phyloP scores from a whole-genome alignment of 176 grass and related monocot species.

The Lolium multiflorum region DNA sequence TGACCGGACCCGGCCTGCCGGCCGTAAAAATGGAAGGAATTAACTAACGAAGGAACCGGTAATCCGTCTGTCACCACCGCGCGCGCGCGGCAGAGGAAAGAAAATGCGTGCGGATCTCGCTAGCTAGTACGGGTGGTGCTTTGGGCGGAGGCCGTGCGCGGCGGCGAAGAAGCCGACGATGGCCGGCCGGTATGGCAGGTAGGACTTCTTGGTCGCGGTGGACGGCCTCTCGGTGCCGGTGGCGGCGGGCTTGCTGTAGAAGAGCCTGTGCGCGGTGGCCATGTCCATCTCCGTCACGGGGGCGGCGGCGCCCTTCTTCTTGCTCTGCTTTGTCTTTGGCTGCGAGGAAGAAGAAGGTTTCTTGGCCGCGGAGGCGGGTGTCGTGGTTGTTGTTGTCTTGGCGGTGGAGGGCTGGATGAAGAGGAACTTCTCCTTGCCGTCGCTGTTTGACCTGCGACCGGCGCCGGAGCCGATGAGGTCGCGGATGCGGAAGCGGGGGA shows the following conservation, averaged over 20 bases:
- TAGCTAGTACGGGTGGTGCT: constrained; percentile 50
- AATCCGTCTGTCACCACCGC: not conserved
- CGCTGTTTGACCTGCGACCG: constrained; percentile 50
- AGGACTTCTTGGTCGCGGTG: constrained; percentile 41
- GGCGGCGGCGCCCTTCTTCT: constrained; percentile 19
- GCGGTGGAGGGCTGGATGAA: constrained; percentile 42
- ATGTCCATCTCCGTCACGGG: constrained; percentile 50
- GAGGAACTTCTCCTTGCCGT: constrained; percentile 84
- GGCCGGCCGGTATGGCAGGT: constrained; percentile 60
- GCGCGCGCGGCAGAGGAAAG: not conserved
- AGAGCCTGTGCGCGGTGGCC: constrained; percentile 67
- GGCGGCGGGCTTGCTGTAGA: constrained; percentile 49
- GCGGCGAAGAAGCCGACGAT: constrained; percentile 60
- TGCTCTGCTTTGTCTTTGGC: not conserved
- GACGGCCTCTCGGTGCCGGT: not conserved
- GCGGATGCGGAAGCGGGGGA: constrained; percentile 47
- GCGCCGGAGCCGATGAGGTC: constrained; percentile 46
- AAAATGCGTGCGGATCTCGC: not conserved
- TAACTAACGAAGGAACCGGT: not conserved
- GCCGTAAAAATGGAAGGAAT: not conserved
- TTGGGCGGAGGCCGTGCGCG: constrained; percentile 49
- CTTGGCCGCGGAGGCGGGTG: not conserved
- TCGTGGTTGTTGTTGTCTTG: not conserved
- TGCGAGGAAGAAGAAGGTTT: not conserved
- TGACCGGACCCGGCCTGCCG: not conserved